Evolutionary conservation across 768 basidiomycete genomes (phyloP).

Genomic region (Cyclocybe aegerita): DNA sequence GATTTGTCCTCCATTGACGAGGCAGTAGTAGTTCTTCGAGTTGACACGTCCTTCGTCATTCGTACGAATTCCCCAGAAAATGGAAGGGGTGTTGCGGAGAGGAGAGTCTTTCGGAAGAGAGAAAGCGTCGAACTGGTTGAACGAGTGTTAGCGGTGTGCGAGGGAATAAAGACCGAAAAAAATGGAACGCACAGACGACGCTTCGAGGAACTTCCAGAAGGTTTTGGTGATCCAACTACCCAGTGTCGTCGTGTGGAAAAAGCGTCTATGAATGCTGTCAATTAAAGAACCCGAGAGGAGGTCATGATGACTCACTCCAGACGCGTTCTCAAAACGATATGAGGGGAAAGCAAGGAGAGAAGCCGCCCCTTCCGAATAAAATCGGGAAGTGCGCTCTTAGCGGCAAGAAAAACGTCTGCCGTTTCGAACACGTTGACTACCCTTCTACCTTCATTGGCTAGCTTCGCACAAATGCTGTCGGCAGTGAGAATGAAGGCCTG

Average conservation of each 20-base stretch:
- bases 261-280: conserved; percentile 37
- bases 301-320: conserved; percentile 45
- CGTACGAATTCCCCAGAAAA: conserved; percentile 38
- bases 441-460: conserved; percentile 46
- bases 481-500: neutral
- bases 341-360: conserved; percentile 41
- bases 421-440: conserved; percentile 53
- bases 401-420: conserved; percentile 50
- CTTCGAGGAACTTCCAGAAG: conserved; percentile 44
- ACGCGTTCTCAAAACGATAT: conserved; percentile 44
- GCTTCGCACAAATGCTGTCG: conserved; percentile 44
- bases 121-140: no score
- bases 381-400: conserved; percentile 45
- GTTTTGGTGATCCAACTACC: conserved; percentile 49
- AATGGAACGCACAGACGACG: conserved; percentile 36
- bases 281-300: neutral
- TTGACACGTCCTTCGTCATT: conserved; percentile 54
- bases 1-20: conserved; percentile 52
- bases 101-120: no score
- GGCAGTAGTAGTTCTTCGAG: conserved; percentile 46
- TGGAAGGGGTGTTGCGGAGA: conserved; percentile 36
- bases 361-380: conserved; percentile 63
- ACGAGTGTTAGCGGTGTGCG: no score
- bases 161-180: no score
- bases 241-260: conserved; percentile 60